Conservation (phyloP, 768 basidiomycete genomes). For the Termitomyces sp. region DNA sequence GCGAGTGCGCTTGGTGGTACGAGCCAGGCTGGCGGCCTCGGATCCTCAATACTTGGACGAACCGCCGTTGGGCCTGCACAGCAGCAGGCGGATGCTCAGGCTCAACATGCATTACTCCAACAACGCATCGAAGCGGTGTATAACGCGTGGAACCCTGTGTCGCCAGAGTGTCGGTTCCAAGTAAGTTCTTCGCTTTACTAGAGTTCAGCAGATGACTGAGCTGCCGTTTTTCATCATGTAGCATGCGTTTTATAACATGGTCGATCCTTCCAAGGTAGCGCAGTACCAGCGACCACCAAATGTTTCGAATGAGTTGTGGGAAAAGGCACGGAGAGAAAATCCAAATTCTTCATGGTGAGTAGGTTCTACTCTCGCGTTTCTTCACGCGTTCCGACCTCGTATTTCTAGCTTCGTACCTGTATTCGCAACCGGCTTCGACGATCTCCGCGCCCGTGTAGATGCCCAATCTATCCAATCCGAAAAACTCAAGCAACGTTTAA, state of each 20-base stretch:
- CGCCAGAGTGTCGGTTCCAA: conserved; percentile 76
- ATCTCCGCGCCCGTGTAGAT: conserved; percentile 73
- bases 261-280: conserved; percentile 62
- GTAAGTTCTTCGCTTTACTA: conserved; percentile 32
- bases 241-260: conserved; percentile 85
- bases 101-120: conserved; percentile 48
- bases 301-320: conserved; percentile 74
- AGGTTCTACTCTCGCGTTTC: background rate
- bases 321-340: conserved; percentile 75
- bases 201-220: background rate
- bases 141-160: conserved; percentile 67
- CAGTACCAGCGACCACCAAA: conserved; percentile 72
- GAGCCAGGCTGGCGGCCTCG: conserved; percentile 18
- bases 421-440: conserved; percentile 77
- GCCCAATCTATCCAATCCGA: conserved; percentile 67
- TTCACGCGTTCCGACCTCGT: background rate
- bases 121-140: conserved; percentile 63
- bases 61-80: conserved; percentile 31
- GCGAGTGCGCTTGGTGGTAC: conserved; percentile 31
- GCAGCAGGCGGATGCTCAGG: conserved; percentile 57
- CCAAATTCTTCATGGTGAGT: conserved; percentile 76
- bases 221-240: conserved; percentile 20
- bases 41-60: conserved; percentile 33
- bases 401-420: conserved; percentile 69
- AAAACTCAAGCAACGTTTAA: conserved; percentile 64